Evolutionary conservation across 169 alveolate species (phyloP).

Genomic region (Plasmodium sp.): DNA sequence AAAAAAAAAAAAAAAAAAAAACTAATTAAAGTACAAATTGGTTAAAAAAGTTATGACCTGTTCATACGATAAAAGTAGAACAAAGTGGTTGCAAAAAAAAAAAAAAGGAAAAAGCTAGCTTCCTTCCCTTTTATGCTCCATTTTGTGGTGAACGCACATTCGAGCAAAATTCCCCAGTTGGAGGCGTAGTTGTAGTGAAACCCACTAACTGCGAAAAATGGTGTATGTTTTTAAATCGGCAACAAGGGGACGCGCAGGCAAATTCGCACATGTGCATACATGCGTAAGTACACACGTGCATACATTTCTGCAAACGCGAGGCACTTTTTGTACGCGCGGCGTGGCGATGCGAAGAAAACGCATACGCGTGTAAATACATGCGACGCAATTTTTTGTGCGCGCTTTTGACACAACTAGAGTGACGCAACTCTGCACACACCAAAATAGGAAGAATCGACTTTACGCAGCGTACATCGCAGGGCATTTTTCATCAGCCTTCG

Average conservation of each 20-base stretch:
- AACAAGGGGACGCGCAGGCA: not conserved
- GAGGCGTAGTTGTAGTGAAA: constrained; percentile 1
- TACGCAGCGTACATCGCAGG: not conserved
- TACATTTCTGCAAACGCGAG: not conserved
- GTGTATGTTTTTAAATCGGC: not conserved
- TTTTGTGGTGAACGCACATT: not conserved
- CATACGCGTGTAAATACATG: not conserved
- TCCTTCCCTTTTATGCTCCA: not conserved
- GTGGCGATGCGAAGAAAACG: not conserved
- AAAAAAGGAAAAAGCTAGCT: constrained; percentile 18
- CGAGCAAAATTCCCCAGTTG: not conserved
- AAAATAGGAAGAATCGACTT: not conserved
- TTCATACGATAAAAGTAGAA: constrained; percentile 1
- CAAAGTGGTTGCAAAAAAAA: not conserved
- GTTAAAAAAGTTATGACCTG: not conserved
- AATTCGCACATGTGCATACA: not conserved
- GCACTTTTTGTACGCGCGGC: not conserved
- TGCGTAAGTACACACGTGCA: not conserved
- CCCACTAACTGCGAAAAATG: not conserved
- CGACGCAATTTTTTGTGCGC: not conserved
- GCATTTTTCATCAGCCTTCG: not conserved
- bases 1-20: not conserved
- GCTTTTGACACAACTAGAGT: not conserved
- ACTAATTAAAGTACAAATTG: not conserved
- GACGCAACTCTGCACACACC: not conserved